Conservation (phyloP, 1,284 basidiomycete species). For the Leccinum cinnamomeum region DNA sequence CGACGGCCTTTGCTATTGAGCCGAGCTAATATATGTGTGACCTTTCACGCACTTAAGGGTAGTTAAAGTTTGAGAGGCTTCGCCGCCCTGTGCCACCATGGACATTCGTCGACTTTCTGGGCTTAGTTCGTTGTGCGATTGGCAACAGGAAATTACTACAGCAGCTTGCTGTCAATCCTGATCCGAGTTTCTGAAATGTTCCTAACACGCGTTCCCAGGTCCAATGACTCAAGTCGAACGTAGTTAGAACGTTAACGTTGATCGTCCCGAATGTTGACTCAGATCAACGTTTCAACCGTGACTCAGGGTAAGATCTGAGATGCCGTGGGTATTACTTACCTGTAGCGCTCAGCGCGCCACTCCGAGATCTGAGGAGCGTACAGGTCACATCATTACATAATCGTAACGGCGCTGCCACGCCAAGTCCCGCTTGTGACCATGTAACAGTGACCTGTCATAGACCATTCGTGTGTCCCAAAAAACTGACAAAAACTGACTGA, state of each 20-base stretch:
- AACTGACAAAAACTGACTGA: too few relatives aligned
- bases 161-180: background rate
- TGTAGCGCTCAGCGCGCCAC: too few relatives aligned
- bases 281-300: too few relatives aligned
- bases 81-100: background rate
- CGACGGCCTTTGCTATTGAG: conserved; percentile 3
- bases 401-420: too few relatives aligned
- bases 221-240: background rate
- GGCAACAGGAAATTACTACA: conserved; percentile 7
- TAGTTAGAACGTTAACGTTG: conserved; percentile 1
- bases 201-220: conserved; percentile 1
- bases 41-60: background rate
- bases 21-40: background rate
- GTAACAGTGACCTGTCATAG: too few relatives aligned
- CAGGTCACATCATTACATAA: too few relatives aligned
- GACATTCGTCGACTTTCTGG: background rate
- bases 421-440: too few relatives aligned
- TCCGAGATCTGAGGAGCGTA: too few relatives aligned
- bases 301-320: too few relatives aligned
- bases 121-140: background rate
- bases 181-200: conserved; percentile 5
- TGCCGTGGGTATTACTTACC: too few relatives aligned
- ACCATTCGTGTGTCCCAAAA: too few relatives aligned
- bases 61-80: background rate
- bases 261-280: background rate